These are phyloP conservation scores for Fraxinus quadrangulata DNA, from an alignment of 257 asterid genomes.

Conservation along the genomic window DNA sequence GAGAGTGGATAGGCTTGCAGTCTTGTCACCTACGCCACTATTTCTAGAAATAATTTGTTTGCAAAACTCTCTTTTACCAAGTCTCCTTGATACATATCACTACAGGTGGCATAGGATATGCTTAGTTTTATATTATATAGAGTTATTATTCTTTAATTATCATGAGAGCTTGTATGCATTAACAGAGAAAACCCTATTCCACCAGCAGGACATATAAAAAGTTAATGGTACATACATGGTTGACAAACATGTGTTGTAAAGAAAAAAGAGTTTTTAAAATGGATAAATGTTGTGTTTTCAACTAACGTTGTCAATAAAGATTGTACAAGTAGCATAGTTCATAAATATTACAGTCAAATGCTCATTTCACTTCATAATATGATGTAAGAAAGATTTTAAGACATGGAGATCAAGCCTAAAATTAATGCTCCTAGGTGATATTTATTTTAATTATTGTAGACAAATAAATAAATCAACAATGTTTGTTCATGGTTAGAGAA, in stretches of 20 bases:
- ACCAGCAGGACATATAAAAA: background rate
- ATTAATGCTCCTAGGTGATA: too few species aligned
- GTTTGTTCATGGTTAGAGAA: too few species aligned
- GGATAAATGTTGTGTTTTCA: too few species aligned
- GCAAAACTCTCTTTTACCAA: background rate
- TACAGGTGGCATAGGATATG: background rate
- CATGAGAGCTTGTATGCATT: background rate
- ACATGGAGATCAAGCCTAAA: too few species aligned
- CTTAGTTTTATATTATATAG: background rate
- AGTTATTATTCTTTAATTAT: background rate
- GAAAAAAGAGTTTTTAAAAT: too few species aligned
- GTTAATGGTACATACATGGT: too few species aligned
- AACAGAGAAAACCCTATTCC: background rate
- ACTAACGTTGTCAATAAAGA: too few species aligned
- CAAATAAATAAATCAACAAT: too few species aligned
- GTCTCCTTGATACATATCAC: background rate
- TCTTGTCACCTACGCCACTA: conserved; percentile 7
- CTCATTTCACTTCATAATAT: background rate
- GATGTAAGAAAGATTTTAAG: background rate
- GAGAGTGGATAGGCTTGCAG: conserved; percentile 31
- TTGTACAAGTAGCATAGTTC: too few species aligned
- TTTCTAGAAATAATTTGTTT: background rate
- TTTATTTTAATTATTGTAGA: too few species aligned
- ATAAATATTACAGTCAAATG: too few species aligned
- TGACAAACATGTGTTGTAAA: too few species aligned